These are phyloP conservation scores for Boletus huronensis DNA, from an alignment of 768 basidiomycete genomes.

Conservation along the genomic window DNA sequence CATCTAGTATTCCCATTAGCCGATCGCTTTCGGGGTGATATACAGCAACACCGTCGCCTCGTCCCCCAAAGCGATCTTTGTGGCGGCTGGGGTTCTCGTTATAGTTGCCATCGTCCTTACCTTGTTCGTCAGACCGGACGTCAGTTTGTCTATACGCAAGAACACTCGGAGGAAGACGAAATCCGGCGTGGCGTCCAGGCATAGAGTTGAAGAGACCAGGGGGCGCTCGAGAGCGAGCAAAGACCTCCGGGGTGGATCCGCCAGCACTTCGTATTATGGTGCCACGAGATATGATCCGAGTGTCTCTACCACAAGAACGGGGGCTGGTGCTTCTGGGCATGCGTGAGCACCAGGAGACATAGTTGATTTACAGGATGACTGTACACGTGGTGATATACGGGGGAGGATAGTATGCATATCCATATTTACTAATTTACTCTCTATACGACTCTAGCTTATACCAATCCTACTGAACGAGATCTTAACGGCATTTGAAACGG, in stretches of 20 bases:
- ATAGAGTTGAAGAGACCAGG: slow-evolving; percentile 15
- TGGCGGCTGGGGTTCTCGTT: slow-evolving; percentile 54
- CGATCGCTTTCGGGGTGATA: slow-evolving; percentile 62
- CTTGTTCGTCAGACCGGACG: slow-evolving; percentile 37
- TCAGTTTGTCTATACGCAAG: slow-evolving; percentile 20
- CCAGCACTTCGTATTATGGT: slow-evolving; percentile 23
- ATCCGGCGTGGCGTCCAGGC: not conserved
- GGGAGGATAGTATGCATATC: slow-evolving; percentile 7
- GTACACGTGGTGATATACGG: not conserved
- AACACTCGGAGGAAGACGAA: slow-evolving; percentile 8
- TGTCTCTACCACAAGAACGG: slow-evolving; percentile 3
- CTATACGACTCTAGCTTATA: not conserved
- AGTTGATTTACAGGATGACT: not conserved
- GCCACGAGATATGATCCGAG: slow-evolving; percentile 9
- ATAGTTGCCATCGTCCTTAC: slow-evolving; percentile 47
- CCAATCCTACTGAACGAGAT: not conserved
- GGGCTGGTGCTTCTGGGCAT: slow-evolving; percentile 4
- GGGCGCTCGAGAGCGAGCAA: slow-evolving; percentile 37
- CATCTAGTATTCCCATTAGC: slow-evolving; percentile 42
- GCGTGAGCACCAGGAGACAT: not conserved
- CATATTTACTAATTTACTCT: slow-evolving; percentile 14
- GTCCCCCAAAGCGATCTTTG: slow-evolving; percentile 69
- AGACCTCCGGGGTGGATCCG: slow-evolving; percentile 36
- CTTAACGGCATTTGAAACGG: not conserved
- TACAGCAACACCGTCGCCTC: slow-evolving; percentile 61